Evolutionary conservation across 371 early-diverging fungal genomes (phyloP), one percentile per base, ranked within the genome.

Genomic region (Haplosporangium sp.): DNA sequence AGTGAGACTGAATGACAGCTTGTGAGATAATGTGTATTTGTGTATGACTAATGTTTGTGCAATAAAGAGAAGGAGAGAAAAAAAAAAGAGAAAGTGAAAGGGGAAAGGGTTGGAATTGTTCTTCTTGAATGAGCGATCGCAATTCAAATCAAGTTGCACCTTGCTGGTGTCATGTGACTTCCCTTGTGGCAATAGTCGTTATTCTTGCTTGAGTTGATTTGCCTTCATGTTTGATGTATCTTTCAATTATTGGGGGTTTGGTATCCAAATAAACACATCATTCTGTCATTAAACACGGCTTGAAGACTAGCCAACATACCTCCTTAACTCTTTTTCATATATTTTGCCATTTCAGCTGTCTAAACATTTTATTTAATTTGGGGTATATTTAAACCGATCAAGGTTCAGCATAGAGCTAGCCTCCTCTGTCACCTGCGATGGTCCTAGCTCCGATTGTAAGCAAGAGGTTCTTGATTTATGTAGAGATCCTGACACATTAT

Each of bases 361-460:
- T 4, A 63, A 10, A n/a, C 15, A 62, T 35, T n/a, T 38, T 17
- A 2, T 35, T 27, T 19, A 58, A 15, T 40, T 9, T 11, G 71
- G 76, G 72, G 77, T 71, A 69, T 72, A 72, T 27, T 69, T 71
- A 66, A 77, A 77, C 10, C 72, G 65, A 39, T 72, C 69, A n/a
- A 77, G 72, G 42, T 69, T 65, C 44, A 69, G 65, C 48, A 47
- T 63, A 37, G 56, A 1, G 7, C n/a, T 52, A 5, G n/a, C 19
- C 13, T 38, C 34, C 38, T 58, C 64, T 35, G 48, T 42, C 20
- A 47, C n/a, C 59, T 34, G 40, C n/a, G 59, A 17, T 19, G 45
- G 58, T 13, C 6, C 6, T n/a, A 11, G 58, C 34, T 20, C 35
- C 17, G 15, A 15, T 9, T 19, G 6, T 4, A 19, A 9, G 27